Conservation (phyloP, 2,329 filamentous ascomycete species). For the Cladosporium sp. region DNA sequence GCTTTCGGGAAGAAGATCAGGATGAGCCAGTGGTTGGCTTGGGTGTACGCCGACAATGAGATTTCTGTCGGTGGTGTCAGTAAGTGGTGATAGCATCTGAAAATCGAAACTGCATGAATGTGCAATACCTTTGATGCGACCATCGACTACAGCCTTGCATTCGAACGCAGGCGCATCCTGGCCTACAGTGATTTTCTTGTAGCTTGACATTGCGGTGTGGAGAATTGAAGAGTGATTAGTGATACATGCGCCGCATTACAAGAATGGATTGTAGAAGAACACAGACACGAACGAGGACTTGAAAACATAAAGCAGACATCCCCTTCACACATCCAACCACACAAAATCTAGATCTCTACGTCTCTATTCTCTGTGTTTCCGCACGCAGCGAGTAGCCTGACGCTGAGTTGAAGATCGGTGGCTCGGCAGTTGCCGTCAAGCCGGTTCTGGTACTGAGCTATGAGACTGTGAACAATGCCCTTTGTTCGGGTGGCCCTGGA, state of each 20-base stretch:
- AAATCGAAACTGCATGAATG: background rate
- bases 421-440: background rate
- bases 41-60: constrained; percentile 34
- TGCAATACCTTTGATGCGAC: constrained; percentile 33
- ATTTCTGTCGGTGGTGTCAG: constrained; percentile 28
- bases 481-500: background rate
- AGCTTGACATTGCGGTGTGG: constrained; percentile 17
- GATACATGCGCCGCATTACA: background rate
- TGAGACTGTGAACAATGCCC: background rate
- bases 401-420: background rate
- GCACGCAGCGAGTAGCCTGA: background rate
- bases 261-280: background rate
- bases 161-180: constrained; percentile 35
- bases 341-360: background rate
- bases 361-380: background rate
- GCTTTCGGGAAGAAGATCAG: constrained; percentile 69
- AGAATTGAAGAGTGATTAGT: background rate
- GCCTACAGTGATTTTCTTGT: constrained; percentile 30
- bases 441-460: background rate
- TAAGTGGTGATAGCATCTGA: background rate
- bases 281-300: background rate
- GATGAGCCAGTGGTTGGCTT: constrained; percentile 58
- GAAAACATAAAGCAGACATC: background rate
- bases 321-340: background rate
- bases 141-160: constrained; percentile 35